Base-by-base conservation (phyloP, 108 stramenopile species). In the Conticribra weissflogii region DNA sequence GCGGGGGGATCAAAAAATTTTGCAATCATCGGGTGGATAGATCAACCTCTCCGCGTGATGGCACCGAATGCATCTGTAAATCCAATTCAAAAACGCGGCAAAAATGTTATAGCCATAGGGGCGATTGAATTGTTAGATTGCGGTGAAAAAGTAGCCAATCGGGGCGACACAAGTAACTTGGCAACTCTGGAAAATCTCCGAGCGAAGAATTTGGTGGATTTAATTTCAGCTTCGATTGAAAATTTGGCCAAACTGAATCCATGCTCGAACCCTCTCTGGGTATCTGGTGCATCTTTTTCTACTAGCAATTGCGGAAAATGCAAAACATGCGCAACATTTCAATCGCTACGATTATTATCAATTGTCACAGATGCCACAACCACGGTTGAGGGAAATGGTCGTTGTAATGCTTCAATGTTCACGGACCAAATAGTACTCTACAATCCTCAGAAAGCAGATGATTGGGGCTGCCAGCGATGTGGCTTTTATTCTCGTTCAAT, bases 381-480 rank as follows among this genome's bases (percentile, higher is more conserved):
- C 1, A 31, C 3, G 19, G 50, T n/a, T 12, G 50, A 51, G 19
- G 19, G 17, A 21, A 12, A 5, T 12, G 50, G 56, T 16, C 1
- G 32, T 22, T 28, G 28, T 1, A 31, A 33, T 2, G 29, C 19
- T 44, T 17, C 9, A 2, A 60, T 45, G 14, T 19, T 24, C 0
- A 19, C 51, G 9, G 32, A 53, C 19, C 69, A 74, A 57, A 19
- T 74, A 1, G 36, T 74, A 52, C 29, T 74, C 23, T 74, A 74
- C 73, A 60, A 66, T 60, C 65, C 57, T 8, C 59, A 1, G 18
- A 59, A 74, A 46, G 64, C 73, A 53, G 9, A 60, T 21, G 0
- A 31, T 19, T 71, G 70, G 70, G 16, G 18, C 54, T 4, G 8
- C 50, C 59, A 53, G 29, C 25, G 49, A 27, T 30, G 17, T 2